Evolutionary conservation across 2,329 filamentous ascomycete genomes (phyloP), one percentile per base, ranked within the genome.

Genomic region (Calonectria multiphialidica): DNA sequence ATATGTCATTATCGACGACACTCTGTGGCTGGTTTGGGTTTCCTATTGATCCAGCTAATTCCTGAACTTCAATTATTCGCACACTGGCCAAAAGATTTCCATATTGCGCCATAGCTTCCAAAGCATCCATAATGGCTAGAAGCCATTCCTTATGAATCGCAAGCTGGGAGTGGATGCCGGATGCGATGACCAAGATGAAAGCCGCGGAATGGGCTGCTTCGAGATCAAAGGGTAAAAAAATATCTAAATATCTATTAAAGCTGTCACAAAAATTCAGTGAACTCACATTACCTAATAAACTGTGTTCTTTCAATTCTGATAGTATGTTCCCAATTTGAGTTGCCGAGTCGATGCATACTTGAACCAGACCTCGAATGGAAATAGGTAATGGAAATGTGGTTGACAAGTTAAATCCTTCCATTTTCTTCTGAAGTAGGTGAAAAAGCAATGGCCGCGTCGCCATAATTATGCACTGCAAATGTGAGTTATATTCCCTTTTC

Each of bases 141-240:
- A 72, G 57, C 30, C 62, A 70, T 57, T 63, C 49, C 33, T 63
- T 40, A 33, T 30, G 45, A 55, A 49, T 16, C 15, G 37, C 7
- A 64, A 68, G 67, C 25, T 66, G 62, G 18, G 50, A 33, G 9
- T 64, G 61, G 12, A 72, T 62, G 8, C 44, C 49, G 10, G 62
- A 72, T 13, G 71, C 63, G 23, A 64, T 70, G 6, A 72, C 53
- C 18, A 72, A 16, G 13, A 72, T 62, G n/a, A 72, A 70, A 21
- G 67, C 45, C 12, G 71, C 66, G 7, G 71, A 72, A 28, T 61
- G 55, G 25, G 71, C 63, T 15, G 37, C 61, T 33, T 72, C 71
- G 3, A 72, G 63, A 61, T 72, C 71, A 40, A 72, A 72, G 5
- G 70, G 70, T 8, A 72, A 40, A 30, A 72, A 64, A 30, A 64